A percentile compares a stretch with the other conserved stretches of the same genome.
phyloP scores from a whole-genome alignment of 2,329 filamentous ascomycete species.

The Byssochlamys sp. region DNA sequence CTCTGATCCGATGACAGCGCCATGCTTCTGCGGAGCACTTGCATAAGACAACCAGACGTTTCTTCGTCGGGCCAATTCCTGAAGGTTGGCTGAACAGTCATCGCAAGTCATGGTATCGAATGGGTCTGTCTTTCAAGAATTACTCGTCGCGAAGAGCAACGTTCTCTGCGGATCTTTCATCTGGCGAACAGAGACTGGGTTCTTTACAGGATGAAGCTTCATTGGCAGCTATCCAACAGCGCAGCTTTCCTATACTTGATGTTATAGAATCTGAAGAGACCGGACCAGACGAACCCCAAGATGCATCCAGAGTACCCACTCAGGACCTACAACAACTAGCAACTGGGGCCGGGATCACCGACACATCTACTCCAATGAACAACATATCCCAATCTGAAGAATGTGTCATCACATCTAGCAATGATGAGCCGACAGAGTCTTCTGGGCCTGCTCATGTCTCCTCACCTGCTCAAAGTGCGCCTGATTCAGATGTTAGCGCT shows the following conservation, averaged over 20 bases:
- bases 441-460: not conserved
- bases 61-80: slow-evolving; percentile 58
- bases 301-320: slow-evolving; percentile 6
- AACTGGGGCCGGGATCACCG: not conserved
- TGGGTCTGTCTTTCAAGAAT: slow-evolving; percentile 33
- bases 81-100: slow-evolving; percentile 56
- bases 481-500: not conserved
- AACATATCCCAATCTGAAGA: not conserved
- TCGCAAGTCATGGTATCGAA: slow-evolving; percentile 54
- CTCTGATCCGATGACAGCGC: slow-evolving; percentile 30
- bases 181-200: slow-evolving; percentile 31
- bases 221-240: not conserved
- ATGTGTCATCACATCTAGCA: not conserved
- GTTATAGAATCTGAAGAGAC: not conserved
- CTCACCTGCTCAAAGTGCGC: not conserved
- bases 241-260: not conserved
- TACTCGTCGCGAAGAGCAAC: slow-evolving; percentile 41
- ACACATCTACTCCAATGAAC: not conserved
- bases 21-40: slow-evolving; percentile 54
- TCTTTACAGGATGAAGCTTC: not conserved
- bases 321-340: slow-evolving; percentile 6
- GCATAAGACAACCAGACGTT: slow-evolving; percentile 51
- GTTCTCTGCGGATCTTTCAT: slow-evolving; percentile 42
- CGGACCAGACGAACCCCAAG: not conserved
- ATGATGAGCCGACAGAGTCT: not conserved